phyloP scores from a whole-genome alignment of 1,284 basidiomycete genomes.

The Fistulina hepatica region DNA sequence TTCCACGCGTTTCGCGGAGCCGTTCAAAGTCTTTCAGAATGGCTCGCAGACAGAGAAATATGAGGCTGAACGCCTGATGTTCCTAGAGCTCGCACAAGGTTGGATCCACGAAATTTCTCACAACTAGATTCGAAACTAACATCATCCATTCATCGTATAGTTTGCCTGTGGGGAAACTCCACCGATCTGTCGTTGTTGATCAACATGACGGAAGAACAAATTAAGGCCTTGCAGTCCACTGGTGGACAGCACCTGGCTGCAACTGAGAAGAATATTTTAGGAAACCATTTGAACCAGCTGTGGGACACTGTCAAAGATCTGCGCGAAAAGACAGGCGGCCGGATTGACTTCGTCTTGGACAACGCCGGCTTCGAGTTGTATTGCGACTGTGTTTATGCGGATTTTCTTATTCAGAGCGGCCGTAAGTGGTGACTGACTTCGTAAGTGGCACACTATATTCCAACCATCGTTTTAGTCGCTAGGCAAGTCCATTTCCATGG shows the following conservation, averaged over 20 bases:
- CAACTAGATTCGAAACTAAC: conserved; percentile 8
- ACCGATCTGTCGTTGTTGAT: conserved; percentile 94
- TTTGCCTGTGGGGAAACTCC: conserved; percentile 94
- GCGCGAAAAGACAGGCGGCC: conserved; percentile 60
- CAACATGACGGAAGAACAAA: conserved; percentile 98
- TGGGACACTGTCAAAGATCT: conserved; percentile 77
- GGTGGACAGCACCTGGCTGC: conserved; percentile 92
- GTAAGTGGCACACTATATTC: too few species aligned
- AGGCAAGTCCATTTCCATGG: conserved; percentile 87
- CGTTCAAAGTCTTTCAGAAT: conserved; percentile 55
- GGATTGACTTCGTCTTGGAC: conserved; percentile 85
- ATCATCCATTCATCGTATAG: conserved; percentile 32
- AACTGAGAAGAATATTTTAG: conserved; percentile 92
- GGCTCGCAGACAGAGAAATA: conserved; percentile 47
- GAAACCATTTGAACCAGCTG: conserved; percentile 70
- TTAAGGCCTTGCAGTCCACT: conserved; percentile 94
- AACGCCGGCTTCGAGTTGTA: conserved; percentile 94
- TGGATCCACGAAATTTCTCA: conserved; percentile 12
- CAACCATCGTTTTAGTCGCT: conserved; percentile 43
- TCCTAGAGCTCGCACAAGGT: conserved; percentile 89
- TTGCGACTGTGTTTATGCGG: conserved; percentile 92
- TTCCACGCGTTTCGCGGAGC: conserved; percentile 85
- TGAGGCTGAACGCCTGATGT: conserved; percentile 83
- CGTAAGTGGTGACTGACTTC: neutral
- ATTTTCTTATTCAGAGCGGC: conserved; percentile 16